Evolutionary conservation across 495 filamentous ascomycete species (phyloP), one percentile per base, ranked within the genome.

Genomic region (Tuber brumale): DNA sequence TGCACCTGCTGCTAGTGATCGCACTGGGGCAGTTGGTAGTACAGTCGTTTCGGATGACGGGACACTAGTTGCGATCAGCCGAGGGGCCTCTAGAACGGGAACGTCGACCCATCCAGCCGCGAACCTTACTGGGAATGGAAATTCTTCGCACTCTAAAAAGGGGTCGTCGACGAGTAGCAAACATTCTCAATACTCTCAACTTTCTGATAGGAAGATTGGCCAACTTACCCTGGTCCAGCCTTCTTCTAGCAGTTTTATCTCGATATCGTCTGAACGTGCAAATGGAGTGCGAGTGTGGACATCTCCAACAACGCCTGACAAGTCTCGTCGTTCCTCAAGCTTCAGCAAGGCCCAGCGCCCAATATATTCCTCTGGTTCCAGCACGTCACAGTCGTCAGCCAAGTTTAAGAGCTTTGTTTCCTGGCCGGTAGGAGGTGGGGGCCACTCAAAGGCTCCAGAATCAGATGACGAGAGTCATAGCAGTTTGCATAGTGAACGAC

Each of bases 331-430:
- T 23, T 83, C 82, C 39, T 79, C 82, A 18, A 83, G 82, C 72
- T 83, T 81, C 39, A 80, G 82, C 57, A 83, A 81, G 45, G 86
- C 87, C 39, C 86, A 85, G 75, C 86, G 89, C 61, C 88, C 88
- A 10, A 80, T 88, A 31, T 77, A 83, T 45, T 89, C 89, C 42
- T 85, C 89, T 45, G 84, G 86, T 57, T 89, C 89, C 5, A 84
- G 84, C 10, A 86, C 87, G 69, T 89, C 89, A 8, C 86, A 86
- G 75, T 83, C 86, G 21, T 88, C 88, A 7, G 84, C 75, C 43
- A 89, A 88, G 76, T 78, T 89, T 21, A 90, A 89, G 80, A 85
- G 86, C 41, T 83, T 90, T 39, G 37, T 39, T 39, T 4, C 37
- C 42, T 85, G 88, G 76, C 84, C 83, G 10, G 83, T 81, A 23